phyloP scores from a whole-genome alignment of 2,329 filamentous ascomycete genomes.

The Sclerotinia sclerotiorum region DNA sequence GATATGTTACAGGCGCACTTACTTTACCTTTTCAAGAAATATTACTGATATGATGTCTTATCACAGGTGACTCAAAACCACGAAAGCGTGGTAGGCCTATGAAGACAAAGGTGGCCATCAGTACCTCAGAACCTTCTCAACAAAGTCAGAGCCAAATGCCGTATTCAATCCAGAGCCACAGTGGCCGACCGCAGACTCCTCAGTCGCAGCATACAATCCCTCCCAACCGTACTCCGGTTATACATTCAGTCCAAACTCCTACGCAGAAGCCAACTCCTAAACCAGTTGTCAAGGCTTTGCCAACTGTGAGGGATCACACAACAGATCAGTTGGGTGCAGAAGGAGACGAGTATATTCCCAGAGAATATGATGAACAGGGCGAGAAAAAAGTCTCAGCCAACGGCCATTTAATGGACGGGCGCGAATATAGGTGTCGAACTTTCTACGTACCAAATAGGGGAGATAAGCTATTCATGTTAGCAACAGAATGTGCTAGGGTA shows the following conservation, averaged over 20 bases:
- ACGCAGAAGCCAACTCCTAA: slow-evolving; percentile 83
- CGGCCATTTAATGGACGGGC: slow-evolving; percentile 76
- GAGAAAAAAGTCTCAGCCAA: slow-evolving; percentile 90
- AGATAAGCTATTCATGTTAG: slow-evolving; percentile 96
- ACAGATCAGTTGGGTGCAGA: slow-evolving; percentile 89
- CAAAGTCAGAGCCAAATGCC: slow-evolving; percentile 51
- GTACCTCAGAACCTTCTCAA: slow-evolving; percentile 55
- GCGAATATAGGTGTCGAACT: slow-evolving; percentile 89
- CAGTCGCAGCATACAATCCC: slow-evolving; percentile 45
- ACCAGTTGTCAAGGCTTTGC: slow-evolving; percentile 85
- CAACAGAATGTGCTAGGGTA: slow-evolving; percentile 93
- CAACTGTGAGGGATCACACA: slow-evolving; percentile 94
- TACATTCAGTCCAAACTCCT: slow-evolving; percentile 50
- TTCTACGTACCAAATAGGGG: slow-evolving; percentile 90
- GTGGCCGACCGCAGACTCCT: slow-evolving; percentile 54
- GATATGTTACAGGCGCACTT: slow-evolving; percentile 35
- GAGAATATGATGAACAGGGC: slow-evolving; percentile 88
- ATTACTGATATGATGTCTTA: slow-evolving; percentile 33
- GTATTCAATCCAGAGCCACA: slow-evolving; percentile 44
- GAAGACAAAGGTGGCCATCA: slow-evolving; percentile 46
- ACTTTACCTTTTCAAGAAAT: slow-evolving; percentile 25
- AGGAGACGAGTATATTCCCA: slow-evolving; percentile 90
- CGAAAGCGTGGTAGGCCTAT: slow-evolving; percentile 43
- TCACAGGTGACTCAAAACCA: slow-evolving; percentile 46
- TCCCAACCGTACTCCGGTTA: slow-evolving; percentile 36